A percentile compares a stretch with the other conserved stretches of the same genome.
phyloP scores from a whole-genome alignment of 208 protist genomes.

The Leishmania tarentolae region DNA sequence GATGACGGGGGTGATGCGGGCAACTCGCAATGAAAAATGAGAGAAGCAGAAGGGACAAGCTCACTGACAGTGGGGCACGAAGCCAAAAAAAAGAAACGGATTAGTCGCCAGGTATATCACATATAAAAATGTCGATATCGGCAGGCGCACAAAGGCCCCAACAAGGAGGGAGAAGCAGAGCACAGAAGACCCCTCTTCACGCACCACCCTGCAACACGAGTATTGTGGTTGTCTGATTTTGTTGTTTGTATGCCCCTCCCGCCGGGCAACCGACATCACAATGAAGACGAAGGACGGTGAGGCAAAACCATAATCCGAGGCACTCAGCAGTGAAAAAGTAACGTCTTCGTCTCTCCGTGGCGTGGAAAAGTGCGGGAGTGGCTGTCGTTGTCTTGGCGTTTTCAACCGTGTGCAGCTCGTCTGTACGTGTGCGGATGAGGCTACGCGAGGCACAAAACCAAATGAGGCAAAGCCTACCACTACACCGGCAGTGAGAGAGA shows the following conservation, averaged over 20 bases:
- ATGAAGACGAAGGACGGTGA: background rate
- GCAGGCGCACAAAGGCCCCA: background rate
- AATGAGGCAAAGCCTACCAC: background rate
- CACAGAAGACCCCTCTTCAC: background rate
- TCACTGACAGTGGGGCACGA: background rate
- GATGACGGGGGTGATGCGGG: background rate
- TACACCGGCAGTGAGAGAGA: background rate
- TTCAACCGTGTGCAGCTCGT: background rate
- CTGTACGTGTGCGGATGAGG: background rate
- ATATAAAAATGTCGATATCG: background rate
- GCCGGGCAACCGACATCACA: background rate
- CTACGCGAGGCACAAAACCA: background rate
- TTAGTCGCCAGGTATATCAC: background rate
- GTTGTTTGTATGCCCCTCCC: too few species aligned
- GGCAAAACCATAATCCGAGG: background rate
- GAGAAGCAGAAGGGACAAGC: background rate
- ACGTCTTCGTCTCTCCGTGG: background rate
- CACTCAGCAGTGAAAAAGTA: background rate
- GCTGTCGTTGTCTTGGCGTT: background rate
- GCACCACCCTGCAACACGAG: background rate
- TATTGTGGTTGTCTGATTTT: background rate
- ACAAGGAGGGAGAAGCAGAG: background rate
- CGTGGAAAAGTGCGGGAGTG: background rate
- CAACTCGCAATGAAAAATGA: background rate
- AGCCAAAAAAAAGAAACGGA: background rate